Conservation (phyloP, 148 eudicot species). For the Persicaria maculosa region DNA sequence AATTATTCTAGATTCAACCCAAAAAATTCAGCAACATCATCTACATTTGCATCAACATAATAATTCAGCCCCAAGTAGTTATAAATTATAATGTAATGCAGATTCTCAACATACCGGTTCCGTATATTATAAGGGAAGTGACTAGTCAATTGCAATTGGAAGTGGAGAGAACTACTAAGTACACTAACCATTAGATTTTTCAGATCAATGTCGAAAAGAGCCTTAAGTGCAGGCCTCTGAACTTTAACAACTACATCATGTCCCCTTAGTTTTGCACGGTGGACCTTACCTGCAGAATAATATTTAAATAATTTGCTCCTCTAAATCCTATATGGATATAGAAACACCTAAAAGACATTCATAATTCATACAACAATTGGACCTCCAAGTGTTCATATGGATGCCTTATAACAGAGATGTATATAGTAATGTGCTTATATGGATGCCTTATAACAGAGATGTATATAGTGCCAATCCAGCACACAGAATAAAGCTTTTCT, state of each 20-base stretch:
- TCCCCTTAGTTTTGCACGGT: slow-evolving; percentile 84
- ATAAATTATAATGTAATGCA: background rate
- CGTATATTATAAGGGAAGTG: background rate
- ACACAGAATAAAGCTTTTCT: background rate
- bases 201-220: slow-evolving; percentile 92
- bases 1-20: too few relatives aligned
- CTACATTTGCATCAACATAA: too few relatives aligned
- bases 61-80: too few relatives aligned
- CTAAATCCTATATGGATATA: background rate
- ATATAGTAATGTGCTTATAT: too few relatives aligned
- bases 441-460: too few relatives aligned
- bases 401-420: too few relatives aligned
- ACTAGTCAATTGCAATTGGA: background rate
- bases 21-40: too few relatives aligned
- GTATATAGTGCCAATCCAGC: too few relatives aligned
- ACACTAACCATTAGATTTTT: slow-evolving; percentile 84
- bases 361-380: slow-evolving; percentile 64
- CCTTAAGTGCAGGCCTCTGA: slow-evolving; percentile 95
- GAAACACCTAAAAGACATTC: background rate
- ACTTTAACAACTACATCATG: slow-evolving; percentile 90
- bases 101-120: background rate
- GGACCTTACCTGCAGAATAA: slow-evolving; percentile 81
- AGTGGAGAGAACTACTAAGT: background rate
- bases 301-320: slow-evolving; percentile 4
- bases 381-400: too few relatives aligned